These are phyloP conservation scores for Heritiera littoralis DNA, from an alignment of 345 rosid species.

Conservation along the genomic window DNA sequence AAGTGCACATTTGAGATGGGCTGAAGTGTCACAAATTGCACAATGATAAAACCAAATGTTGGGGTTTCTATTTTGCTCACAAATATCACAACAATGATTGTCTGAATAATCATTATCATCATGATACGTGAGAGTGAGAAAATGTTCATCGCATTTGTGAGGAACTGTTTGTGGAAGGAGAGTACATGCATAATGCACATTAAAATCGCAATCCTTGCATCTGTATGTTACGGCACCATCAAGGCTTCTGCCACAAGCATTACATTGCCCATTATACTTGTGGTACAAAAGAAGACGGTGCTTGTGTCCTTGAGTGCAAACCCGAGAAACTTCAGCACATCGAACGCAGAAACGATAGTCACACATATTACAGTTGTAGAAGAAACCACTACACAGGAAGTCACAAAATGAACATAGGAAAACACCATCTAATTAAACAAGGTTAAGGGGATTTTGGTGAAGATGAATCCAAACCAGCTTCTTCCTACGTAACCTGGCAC, in stretches of 20 bases:
- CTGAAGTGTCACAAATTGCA: background rate
- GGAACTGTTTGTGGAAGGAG: slow-evolving; percentile 3
- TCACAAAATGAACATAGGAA: background rate
- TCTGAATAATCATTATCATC: background rate
- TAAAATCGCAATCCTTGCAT: slow-evolving; percentile 20
- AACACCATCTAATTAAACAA: background rate
- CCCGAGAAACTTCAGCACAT: background rate
- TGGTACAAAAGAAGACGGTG: slow-evolving; percentile 13
- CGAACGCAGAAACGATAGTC: background rate
- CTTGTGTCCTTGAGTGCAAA: background rate
- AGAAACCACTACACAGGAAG: background rate
- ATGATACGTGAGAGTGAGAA: slow-evolving; percentile 4
- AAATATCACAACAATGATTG: slow-evolving; percentile 18
- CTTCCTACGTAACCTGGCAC: slow-evolving; percentile 24
- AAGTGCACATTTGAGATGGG: background rate
- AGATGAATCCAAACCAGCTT: background rate
- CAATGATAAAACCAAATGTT: slow-evolving; percentile 17
- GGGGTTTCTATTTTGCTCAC: slow-evolving; percentile 22
- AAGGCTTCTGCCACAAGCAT: background rate
- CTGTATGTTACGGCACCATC: background rate
- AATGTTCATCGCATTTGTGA: slow-evolving; percentile 11
- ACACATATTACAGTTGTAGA: background rate
- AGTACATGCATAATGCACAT: background rate
- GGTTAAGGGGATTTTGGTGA: background rate
- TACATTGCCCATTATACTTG: background rate